A percentile compares a stretch with the other conserved stretches of the same genome.
These are phyloP conservation scores for Penicillium sp. DNA, from an alignment of 2,329 filamentous ascomycete genomes.

Conservation along the genomic window DNA sequence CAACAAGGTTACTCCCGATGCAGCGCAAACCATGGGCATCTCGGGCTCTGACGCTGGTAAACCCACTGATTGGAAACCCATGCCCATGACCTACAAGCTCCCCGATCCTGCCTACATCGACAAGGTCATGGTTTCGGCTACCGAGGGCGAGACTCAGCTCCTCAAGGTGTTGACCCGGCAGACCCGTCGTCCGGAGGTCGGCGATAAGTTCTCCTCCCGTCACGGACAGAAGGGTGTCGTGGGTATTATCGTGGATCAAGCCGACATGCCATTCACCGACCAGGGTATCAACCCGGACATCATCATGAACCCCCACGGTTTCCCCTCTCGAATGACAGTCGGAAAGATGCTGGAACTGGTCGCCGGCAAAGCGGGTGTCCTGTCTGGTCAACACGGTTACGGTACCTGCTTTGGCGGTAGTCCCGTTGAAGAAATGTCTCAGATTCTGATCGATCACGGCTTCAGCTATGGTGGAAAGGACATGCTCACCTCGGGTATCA, in stretches of 20 bases:
- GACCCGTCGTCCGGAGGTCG: constrained; percentile 87
- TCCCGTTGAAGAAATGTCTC: constrained; percentile 84
- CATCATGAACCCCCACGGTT: constrained; percentile 99
- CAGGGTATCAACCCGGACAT: constrained; percentile 90
- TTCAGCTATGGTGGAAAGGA: constrained; percentile 98
- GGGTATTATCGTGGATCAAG: constrained; percentile 92
- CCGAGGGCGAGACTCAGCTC: constrained; percentile 77
- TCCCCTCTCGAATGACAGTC: constrained; percentile 98
- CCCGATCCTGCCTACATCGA: constrained; percentile 85
- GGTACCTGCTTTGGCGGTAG: constrained; percentile 81
- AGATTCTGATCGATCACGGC: constrained; percentile 76
- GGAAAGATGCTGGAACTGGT: constrained; percentile 95
- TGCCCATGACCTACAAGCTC: constrained; percentile 66
- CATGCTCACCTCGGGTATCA: constrained; percentile 91
- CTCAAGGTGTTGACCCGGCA: constrained; percentile 97
- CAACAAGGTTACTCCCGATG: constrained; percentile 80
- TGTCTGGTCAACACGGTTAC: constrained; percentile 81
- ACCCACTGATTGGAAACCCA: constrained; percentile 35
- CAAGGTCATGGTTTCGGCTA: constrained; percentile 90
- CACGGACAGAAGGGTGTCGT: constrained; percentile 98
- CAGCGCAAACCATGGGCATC: constrained; percentile 68
- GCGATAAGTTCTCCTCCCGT: constrained; percentile 97
- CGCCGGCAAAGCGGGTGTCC: constrained; percentile 85
- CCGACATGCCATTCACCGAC: constrained; percentile 95
- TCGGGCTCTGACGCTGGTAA: constrained; percentile 54